Evolutionary conservation across 345 rosid species (phyloP), one percentile per base, ranked within the genome.

Genomic region (Populus deltoides): DNA sequence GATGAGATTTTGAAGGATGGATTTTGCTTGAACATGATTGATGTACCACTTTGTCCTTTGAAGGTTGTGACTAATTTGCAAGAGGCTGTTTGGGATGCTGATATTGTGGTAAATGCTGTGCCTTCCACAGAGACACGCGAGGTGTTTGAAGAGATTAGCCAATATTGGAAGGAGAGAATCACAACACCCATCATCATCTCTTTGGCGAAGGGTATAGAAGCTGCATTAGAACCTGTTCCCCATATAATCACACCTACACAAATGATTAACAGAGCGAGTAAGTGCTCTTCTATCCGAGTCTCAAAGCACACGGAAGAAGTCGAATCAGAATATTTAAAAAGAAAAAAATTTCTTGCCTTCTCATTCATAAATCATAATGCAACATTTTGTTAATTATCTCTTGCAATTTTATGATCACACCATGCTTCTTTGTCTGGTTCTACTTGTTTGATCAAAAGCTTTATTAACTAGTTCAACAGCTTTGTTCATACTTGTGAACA

Each of bases 61-160:
- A 96, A 96, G 77, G 98, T 93, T 79, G 99, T 96, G 77, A 93
- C 94, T 7, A 96, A 93, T 83, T 83, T 96, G 81, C 99, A 92
- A 79, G 99, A 96, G 85, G 99, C 97, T 75, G 94, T 93, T 49
- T 96, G 99, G 98, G 99, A 96, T 86, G 98, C 99, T 11, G 99
- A 96, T 84, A 86, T 96, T 38, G 94, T 96, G 57, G 90, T 96
- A 55, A 96, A 96, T 84, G 99, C 97, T 20, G 85, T 96, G 88
- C 99, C 99, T 55, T 96, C 99, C 8, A 93, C 98, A 0, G 98
- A 96, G 81, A 93, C 98, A 13, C 82, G 75, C 0, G 83, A 88
- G 86, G 97, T 96, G 74, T 96, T 96, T 74, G 94, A 93, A 83
- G 98, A 93, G 83, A 93, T 96, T 65, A 91, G 90, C 51, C 84